Evolutionary conservation across 371 early-diverging fungal genomes (phyloP), one percentile per base, ranked within the genome.

Genomic region (Phascolomyces articulosus): DNA sequence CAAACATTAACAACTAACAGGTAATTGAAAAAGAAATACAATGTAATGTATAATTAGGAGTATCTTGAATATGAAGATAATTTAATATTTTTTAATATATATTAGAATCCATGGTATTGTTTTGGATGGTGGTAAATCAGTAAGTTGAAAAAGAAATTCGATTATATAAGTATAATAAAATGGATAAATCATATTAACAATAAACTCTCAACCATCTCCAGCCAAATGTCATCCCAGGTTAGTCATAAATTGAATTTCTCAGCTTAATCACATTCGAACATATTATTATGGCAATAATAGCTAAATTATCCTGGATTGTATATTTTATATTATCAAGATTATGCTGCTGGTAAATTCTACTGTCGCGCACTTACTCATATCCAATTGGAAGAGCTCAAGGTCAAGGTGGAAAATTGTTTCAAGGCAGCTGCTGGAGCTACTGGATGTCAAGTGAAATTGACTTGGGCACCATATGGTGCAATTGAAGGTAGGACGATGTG

Each of bases 31-130:
- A n/a, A 54, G 20, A 13, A 49, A 24, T 44, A 44, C 44, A 34
- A 34, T n/a, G 8, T 41, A 13, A 13, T 51, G 51, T 11, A 23
- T 51, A 2, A 10, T 13, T 24, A n/a, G n/a, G 47, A 13, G 8
- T 47, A 20, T 47, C 16, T 47, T 6, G 16, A n/a, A n/a, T 47
- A 47, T 16, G 16, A n/a, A 20, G 47, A 47, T 16, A 13, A 47
- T 13, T 47, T 47, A 16, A 4, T 13, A 9, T 47, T 47, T 13
- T 16, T 6, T 16, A 13, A n/a, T 47, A 16, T 3, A 16, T 47
- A 21, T n/a, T 64, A 78, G 91, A 58, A 73, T 92, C 27, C 94
- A 93, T 60, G 91, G 90, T 53, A 85, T 94, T 54, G 91, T 93
- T 61, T 83, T 75, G 15, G 66, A 87, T 40, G 92, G 90, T 40